These are phyloP conservation scores for Psilocybe sp. DNA, from an alignment of 768 basidiomycete genomes.

Conservation along the genomic window DNA sequence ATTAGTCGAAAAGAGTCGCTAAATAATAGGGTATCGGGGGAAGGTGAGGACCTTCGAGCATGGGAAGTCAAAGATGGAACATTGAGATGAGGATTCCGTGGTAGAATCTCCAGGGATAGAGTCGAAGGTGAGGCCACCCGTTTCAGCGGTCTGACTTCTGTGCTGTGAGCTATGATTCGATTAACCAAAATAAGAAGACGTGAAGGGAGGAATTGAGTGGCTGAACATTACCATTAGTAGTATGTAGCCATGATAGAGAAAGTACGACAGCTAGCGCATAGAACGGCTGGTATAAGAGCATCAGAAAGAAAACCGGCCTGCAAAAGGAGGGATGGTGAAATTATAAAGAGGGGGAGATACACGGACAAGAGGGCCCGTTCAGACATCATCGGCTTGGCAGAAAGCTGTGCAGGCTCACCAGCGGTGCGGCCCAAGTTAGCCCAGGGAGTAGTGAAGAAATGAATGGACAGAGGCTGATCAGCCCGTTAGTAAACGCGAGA, in stretches of 20 bases:
- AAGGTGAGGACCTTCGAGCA: constrained; percentile 32
- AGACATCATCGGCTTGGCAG: constrained; percentile 10
- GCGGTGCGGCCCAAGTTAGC: constrained; percentile 3
- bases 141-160: constrained; percentile 45
- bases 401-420: constrained; percentile 12
- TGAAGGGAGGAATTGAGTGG: background rate
- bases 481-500: background rate
- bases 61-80: constrained; percentile 15
- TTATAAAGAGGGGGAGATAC: background rate
- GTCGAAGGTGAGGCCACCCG: constrained; percentile 48
- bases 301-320: constrained; percentile 21
- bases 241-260: constrained; percentile 29
- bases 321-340: constrained; percentile 2
- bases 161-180: constrained; percentile 40
- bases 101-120: constrained; percentile 54
- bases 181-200: constrained; percentile 4
- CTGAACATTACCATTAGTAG: constrained; percentile 27
- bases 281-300: constrained; percentile 30
- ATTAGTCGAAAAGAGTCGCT: constrained; percentile 71
- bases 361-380: constrained; percentile 6
- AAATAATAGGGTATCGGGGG: constrained; percentile 53
- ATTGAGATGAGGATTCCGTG: constrained; percentile 33
- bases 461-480: background rate
- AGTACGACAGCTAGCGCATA: constrained; percentile 46
- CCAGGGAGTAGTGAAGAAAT: constrained; percentile 6